A percentile compares a stretch with the other conserved stretches of the same genome.
Conservation (phyloP, 2,329 filamentous ascomycete genomes). For the Trichocomaceae sp. region DNA sequence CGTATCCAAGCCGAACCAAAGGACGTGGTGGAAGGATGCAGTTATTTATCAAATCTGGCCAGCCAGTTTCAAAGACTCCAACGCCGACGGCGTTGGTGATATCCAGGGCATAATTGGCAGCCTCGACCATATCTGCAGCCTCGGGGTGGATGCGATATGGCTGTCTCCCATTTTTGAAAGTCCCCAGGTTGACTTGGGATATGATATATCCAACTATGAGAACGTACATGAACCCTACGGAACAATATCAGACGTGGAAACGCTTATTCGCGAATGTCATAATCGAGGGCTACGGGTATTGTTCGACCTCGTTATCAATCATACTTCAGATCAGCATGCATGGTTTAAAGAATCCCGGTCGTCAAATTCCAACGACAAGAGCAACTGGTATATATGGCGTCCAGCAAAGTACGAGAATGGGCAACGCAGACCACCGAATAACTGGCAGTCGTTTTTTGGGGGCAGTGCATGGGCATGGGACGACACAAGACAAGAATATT, state of each 20-base stretch:
- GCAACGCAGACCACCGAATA: slow-evolving; percentile 59
- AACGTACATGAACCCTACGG: slow-evolving; percentile 56
- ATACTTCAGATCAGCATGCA: slow-evolving; percentile 60
- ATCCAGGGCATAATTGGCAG: slow-evolving; percentile 25
- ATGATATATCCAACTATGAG: slow-evolving; percentile 60
- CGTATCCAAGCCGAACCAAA: slow-evolving; percentile 3
- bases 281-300: slow-evolving; percentile 59
- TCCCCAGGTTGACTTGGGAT: slow-evolving; percentile 46
- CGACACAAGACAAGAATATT: slow-evolving; percentile 65
- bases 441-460: slow-evolving; percentile 60
- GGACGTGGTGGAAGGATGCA: slow-evolving; percentile 35
- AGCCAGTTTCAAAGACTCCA: slow-evolving; percentile 30
- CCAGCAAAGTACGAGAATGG: not conserved
- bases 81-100: slow-evolving; percentile 29
- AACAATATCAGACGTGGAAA: slow-evolving; percentile 45
- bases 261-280: slow-evolving; percentile 28
- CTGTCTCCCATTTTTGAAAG: slow-evolving; percentile 45
- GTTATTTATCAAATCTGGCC: slow-evolving; percentile 28
- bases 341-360: slow-evolving; percentile 58
- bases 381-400: slow-evolving; percentile 2
- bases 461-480: slow-evolving; percentile 52
- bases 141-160: slow-evolving; percentile 28
- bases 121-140: slow-evolving; percentile 24
- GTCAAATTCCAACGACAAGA: not conserved
- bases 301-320: slow-evolving; percentile 66